Evolutionary conservation across 495 filamentous ascomycete genomes (phyloP).

Genomic region (Penicillium cosmopolitanum): DNA sequence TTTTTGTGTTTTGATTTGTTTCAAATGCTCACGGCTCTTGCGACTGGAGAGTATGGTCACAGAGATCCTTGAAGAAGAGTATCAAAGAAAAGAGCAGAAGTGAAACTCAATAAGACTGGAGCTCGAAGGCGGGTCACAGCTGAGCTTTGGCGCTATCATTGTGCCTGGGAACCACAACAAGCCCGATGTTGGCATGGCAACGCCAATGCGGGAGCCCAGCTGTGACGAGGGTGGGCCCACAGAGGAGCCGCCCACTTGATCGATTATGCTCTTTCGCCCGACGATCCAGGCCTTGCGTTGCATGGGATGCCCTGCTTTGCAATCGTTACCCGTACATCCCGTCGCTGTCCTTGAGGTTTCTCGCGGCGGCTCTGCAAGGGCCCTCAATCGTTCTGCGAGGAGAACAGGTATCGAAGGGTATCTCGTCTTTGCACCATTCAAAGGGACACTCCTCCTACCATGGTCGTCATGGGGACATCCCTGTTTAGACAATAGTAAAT

Average conservation of each 20-base stretch:
- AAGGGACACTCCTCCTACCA: constrained; percentile 19
- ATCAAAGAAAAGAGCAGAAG: constrained; percentile 25
- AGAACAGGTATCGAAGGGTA: constrained; percentile 8
- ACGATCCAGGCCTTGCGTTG: constrained; percentile 12
- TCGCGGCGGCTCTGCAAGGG: constrained; percentile 27
- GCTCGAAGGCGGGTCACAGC: constrained; percentile 28
- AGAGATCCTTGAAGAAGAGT: constrained; percentile 6
- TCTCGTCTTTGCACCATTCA: constrained; percentile 3
- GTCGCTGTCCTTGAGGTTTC: background rate
- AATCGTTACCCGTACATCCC: background rate
- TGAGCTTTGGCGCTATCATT: constrained; percentile 40
- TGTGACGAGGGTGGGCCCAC: constrained; percentile 30
- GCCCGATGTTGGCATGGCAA: constrained; percentile 49
- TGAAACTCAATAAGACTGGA: constrained; percentile 31
- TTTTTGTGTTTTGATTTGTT: constrained; percentile 9
- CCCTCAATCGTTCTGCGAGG: constrained; percentile 21
- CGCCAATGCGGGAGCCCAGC: constrained; percentile 42
- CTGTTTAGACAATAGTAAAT: constrained; percentile 9
- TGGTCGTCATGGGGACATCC: constrained; percentile 30
- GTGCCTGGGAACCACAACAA: constrained; percentile 51
- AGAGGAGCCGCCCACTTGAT: constrained; percentile 12
- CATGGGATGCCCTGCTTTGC: constrained; percentile 3
- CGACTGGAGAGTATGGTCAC: background rate
- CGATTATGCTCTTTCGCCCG: constrained; percentile 20
- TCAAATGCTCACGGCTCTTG: constrained; percentile 1